Base-by-base conservation (phyloP, 768 basidiomycete genomes). In the Russula dissimulans region DNA sequence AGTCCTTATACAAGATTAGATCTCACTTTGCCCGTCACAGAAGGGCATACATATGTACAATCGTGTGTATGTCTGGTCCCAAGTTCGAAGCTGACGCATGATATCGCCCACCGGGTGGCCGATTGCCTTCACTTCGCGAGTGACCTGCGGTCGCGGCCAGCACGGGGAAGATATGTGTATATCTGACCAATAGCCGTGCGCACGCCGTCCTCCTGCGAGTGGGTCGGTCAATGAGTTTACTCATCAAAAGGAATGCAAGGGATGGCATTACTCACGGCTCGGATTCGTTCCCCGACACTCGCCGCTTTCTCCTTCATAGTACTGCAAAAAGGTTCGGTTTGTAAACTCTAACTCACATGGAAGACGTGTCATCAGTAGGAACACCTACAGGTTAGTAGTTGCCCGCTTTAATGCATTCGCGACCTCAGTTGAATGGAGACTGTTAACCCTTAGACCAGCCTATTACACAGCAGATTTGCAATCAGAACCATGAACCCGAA, bases 271-370 rank as follows among this genome's bases (percentile, higher is more conserved):
- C 72, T 51, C 43, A 75, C 77, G n/a, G 68, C 47, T 31, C 76
- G 69, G n/a, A 80, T 77, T 63, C 71, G 72, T 64, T 77, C 74
- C 4, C 78, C 78, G 11, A 78, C 70, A 54, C 72, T 68, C 4
- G 76, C 75, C 5, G 85, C 84, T 61, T 79, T 84, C 70, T 84
- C 82, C 59, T 78, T 82, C 81, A 86, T 85, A 44, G 77, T 69
- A 5, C 78, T 81, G 62, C 15, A 50, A 54, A n/a, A n/a, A n/a
- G n/a, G n/a, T n/a, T 26, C 5, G 9, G 36, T 38, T 41, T 31
- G 14, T 39, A 18, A 29, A 3, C 47, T 32, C 14, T 15, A n/a
- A 56, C 31, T 56, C 17, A 54, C 48, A 34, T 49, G 31, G 48
- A n/a, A 32, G 39, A 17, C 5, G 15, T 5, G 15, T 5, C n/a